Evolutionary conservation across 768 basidiomycete species (phyloP).

Genomic region (Leucocoprinus birnbaumii): DNA sequence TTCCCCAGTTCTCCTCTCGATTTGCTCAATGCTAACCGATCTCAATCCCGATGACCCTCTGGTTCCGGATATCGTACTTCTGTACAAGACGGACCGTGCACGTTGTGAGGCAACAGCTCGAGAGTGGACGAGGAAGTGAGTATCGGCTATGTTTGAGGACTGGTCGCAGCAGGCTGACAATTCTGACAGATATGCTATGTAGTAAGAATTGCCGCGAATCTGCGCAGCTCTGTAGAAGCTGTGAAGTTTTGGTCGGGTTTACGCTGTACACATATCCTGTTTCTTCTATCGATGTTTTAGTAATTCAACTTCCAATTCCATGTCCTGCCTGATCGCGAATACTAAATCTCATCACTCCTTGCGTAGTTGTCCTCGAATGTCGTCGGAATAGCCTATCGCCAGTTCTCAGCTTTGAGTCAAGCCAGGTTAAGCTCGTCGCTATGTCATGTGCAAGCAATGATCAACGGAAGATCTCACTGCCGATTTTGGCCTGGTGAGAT

Average conservation of each 20-base stretch:
- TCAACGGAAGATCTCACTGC: not conserved
- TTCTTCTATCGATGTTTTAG: constrained; percentile 27
- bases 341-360: not conserved
- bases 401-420: no score
- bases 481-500: not conserved
- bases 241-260: constrained; percentile 29
- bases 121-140: constrained; percentile 99
- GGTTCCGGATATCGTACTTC: constrained; percentile 96
- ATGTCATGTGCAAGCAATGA: not conserved
- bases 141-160: constrained; percentile 12
- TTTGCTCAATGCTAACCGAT: constrained; percentile 99
- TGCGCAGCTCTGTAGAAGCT: constrained; percentile 48
- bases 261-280: constrained; percentile 30
- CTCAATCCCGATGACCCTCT: constrained; percentile 99
- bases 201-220: constrained; percentile 9
- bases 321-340: constrained; percentile 16
- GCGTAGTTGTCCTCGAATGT: not conserved
- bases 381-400: no score
- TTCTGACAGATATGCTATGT: constrained; percentile 37
- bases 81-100: constrained; percentile 98
- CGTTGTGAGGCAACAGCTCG: constrained; percentile 97
- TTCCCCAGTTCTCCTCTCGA: constrained; percentile 82
- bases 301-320: constrained; percentile 23
- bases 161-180: constrained; percentile 13
- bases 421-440: not conserved